Conservation (phyloP, 805 yeast species). For the Suhomyces prunicola region DNA sequence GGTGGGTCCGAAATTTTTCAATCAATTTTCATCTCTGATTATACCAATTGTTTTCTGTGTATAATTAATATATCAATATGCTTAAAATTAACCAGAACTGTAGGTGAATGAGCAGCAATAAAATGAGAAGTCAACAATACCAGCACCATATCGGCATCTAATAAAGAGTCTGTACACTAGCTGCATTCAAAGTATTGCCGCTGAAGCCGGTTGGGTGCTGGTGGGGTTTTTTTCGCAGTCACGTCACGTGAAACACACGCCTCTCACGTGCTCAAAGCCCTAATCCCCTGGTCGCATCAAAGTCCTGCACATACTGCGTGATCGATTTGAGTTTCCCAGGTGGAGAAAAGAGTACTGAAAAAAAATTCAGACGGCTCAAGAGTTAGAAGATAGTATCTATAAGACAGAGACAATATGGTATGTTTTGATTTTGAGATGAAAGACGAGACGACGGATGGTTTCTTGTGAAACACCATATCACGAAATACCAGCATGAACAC, state of each 20-base stretch:
- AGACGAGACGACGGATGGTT: neutral
- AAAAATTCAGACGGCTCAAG: conserved; percentile 1
- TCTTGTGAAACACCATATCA: neutral
- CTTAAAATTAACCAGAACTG: too few relatives aligned
- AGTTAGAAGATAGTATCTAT: conserved; percentile 6
- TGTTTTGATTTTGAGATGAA: conserved; percentile 4
- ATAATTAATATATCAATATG: neutral
- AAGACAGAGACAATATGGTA: conserved; percentile 15
- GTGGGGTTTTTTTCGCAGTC: conserved; percentile 1
- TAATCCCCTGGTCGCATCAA: neutral
- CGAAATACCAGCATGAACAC: neutral
- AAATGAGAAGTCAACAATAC: too few relatives aligned
- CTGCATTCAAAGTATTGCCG: too few relatives aligned
- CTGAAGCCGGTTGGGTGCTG: too few relatives aligned
- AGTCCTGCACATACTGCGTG: neutral
- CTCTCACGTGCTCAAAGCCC: neutral
- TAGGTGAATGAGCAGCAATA: too few relatives aligned
- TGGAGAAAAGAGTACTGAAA: neutral
- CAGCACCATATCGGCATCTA: too few relatives aligned
- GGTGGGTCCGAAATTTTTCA: too few relatives aligned
- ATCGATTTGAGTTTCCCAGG: neutral
- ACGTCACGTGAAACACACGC: conserved; percentile 3
- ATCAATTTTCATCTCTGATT: neutral
- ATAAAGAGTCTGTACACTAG: too few relatives aligned
- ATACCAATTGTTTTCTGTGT: neutral